Evolutionary conservation across 768 basidiomycete species (phyloP), one percentile per base, ranked within the genome.

Genomic region (Kwoniella shandongensis): DNA sequence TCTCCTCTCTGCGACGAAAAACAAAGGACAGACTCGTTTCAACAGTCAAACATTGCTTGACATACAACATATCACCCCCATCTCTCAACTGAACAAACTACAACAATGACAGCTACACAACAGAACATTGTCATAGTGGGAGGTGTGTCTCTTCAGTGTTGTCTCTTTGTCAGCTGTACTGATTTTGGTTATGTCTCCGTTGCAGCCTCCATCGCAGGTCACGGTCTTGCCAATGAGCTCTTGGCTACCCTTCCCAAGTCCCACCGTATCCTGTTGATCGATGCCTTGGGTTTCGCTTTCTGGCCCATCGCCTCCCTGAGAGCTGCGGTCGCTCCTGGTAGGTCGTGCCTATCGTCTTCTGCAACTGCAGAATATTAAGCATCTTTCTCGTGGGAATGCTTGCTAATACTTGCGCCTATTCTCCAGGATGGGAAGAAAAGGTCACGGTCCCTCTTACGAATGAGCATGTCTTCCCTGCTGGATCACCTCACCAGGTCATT

Each of bases 111-210:
- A 6, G 13, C 7, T 32, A 6, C 32, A 32, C n/a, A n/a, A n/a
- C 61, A 72, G 61, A 76, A 76, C 58, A 65, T 76, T 42, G 62
- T 76, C 25, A 71, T 74, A 53, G 60, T 76, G 25, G 75, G 75
- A 13, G 74, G 72, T 66, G 25, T 56, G 69, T 17, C 1, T 23
- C 22, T 45, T 42, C 15, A 17, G 4, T n/a, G n/a, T 6, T 15
- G 39, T 5, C 35, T 42, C 27, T 13, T 2, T 7, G 20, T 13
- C 7, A 32, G 23, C 22, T 17, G 20, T 18, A 44, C 38, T 23
- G 25, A 25, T 22, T 13, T 52, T 32, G 38, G 54, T 36, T 17
- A n/a, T n/a, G n/a, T n/a, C n/a, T n/a, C n/a, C n/a, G n/a, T 12
- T 11, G 3, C 50, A 74, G 73, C 63, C 11, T 73, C 70, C n/a